Base-by-base conservation (phyloP, 345 rosid genomes). In the Salix arbutifolia region DNA sequence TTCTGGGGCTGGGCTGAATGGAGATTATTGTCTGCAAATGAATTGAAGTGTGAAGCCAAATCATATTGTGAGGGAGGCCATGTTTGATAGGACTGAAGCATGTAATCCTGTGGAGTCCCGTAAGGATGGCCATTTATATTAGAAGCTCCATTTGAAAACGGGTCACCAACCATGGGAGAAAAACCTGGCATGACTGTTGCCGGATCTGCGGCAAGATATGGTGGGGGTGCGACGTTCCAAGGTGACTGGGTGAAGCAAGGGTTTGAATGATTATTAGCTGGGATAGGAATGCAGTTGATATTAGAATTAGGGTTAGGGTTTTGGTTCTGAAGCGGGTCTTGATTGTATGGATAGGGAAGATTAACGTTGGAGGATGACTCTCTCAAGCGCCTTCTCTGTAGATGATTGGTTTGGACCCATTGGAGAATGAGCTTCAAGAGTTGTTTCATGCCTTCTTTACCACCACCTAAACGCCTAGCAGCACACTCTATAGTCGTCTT, bases 331-430 rank as follows among this genome's bases (percentile, higher is more conserved):
- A 80, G 75, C 56, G 77, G 84, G 75, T 86, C 87, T 81, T 70
- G 88, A 44, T 74, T 88, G 46, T 78, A 86, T 73, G 82, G 89
- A 69, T 52, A 74, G 21, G 80, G 80, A 58, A 42, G 78, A 50
- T 60, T 25, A 71, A 30, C 73, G 19, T 67, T 53, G 38, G 76
- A 62, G 0, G 80, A 35, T 30, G 86, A 77, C 48, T 83, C 88
- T 60, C 74, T 82, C 35, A 76, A 12, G 4, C 88, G 86, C 74
- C 94, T 87, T 67, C 71, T 89, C 23, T 89, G 95, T 56, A 92
- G 92, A 75, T 93, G 97, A 78, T 91, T 94, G 1, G 90, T 90
- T 83, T 94, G 94, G 4, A 96, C 99, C 99, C 99, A 96, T 82
- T 94, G 95, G 70, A 96, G 99, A 66, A 96, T 91, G 50, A 96